Percentiles rank a stretch among this genome's conserved stretches.
Evolutionary conservation across 2,329 filamentous ascomycete genomes (phyloP).

Genomic region (Colletotrichum simmondsii): DNA sequence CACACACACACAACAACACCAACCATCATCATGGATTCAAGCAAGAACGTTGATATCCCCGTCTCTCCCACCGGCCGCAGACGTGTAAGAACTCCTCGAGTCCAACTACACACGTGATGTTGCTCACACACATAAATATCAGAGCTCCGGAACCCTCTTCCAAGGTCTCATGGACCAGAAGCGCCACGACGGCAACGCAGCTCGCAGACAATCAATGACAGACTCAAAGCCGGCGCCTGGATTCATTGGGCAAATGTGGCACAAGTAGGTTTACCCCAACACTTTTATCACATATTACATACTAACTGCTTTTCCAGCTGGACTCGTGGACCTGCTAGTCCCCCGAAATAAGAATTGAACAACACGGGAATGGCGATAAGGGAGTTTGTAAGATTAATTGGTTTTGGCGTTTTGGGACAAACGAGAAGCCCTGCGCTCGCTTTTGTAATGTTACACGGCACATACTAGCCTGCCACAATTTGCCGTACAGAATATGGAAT

Average conservation of each 20-base stretch:
- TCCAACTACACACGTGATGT: accelerated
- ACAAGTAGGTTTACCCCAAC: slow-evolving; percentile 52
- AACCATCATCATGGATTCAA: slow-evolving; percentile 25
- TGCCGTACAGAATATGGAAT: no score
- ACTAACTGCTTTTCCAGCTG: slow-evolving; percentile 40
- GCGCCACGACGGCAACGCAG: slow-evolving; percentile 54
- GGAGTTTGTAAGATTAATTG: no score
- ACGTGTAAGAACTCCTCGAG: slow-evolving; percentile 10
- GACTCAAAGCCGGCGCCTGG: slow-evolving; percentile 63
- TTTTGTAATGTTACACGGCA: no score
- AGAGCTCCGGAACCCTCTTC: slow-evolving; percentile 63
- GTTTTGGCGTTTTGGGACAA: no score
- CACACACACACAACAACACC: neutral
- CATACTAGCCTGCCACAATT: no score
- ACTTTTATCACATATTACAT: no score
- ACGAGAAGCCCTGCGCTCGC: no score
- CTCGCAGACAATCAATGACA: slow-evolving; percentile 65
- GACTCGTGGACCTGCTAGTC: slow-evolving; percentile 42
- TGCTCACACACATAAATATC: slow-evolving; percentile 10
- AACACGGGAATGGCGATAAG: no score
- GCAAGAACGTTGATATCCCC: slow-evolving; percentile 24
- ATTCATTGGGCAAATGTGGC: slow-evolving; percentile 66
- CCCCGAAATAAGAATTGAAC: slow-evolving; percentile 31
- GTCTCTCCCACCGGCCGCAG: slow-evolving; percentile 23
- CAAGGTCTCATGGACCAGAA: slow-evolving; percentile 63